These are phyloP conservation scores for Metschnikowia shivogae DNA, from an alignment of 805 yeast species.

Conservation along the genomic window DNA sequence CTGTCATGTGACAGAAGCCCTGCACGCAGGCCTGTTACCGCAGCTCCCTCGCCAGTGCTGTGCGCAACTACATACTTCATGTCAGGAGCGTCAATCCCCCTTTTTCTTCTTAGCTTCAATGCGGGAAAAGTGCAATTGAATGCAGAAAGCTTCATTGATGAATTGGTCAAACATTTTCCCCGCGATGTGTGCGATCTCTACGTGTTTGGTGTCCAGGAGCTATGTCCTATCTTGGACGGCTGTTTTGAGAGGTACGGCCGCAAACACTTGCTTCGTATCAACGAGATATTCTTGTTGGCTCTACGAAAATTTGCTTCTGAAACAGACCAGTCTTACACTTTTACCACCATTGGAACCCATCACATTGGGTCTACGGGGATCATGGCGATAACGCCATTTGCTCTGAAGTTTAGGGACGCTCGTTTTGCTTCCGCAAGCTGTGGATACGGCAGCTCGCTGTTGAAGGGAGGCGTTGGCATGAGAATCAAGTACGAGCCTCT, in stretches of 20 bases:
- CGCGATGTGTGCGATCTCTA: constrained; percentile 41
- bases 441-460: constrained; percentile 57
- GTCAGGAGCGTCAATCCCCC: constrained; percentile 14
- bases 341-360: constrained; percentile 39
- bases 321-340: constrained; percentile 22
- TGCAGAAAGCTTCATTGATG: constrained; percentile 26
- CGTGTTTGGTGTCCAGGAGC: constrained; percentile 66
- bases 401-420: constrained; percentile 27
- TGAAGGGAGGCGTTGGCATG: constrained; percentile 73
- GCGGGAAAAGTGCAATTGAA: constrained; percentile 47
- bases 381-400: constrained; percentile 44
- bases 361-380: constrained; percentile 59
- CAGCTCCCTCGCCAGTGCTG: neutral
- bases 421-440: constrained; percentile 38
- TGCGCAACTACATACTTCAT: neutral
- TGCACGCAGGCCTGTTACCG: neutral
- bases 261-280: constrained; percentile 31
- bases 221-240: constrained; percentile 54
- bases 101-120: constrained; percentile 49
- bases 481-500: constrained; percentile 38
- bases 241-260: constrained; percentile 39
- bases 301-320: constrained; percentile 30
- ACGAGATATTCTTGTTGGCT: constrained; percentile 30
- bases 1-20: neutral
- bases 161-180: constrained; percentile 26